Base-by-base conservation (phyloP, 306 rosid genomes). In the Urtica urens region DNA sequence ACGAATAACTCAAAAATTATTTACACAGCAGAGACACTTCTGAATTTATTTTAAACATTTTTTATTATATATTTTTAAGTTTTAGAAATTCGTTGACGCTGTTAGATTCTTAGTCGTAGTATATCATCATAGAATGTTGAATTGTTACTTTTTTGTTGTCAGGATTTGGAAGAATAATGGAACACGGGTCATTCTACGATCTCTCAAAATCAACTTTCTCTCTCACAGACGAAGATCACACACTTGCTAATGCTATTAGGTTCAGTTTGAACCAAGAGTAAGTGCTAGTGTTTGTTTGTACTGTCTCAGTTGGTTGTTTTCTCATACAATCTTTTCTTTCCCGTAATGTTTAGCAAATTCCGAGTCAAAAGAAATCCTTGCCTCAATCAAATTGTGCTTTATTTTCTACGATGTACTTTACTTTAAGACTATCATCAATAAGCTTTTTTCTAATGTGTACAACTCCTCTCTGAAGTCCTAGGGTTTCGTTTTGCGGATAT, bases 181-280 rank as follows among this genome's bases (percentile, higher is more conserved):
- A 86, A 35, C 83, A 56, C 33, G 86, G 88, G 12, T 65, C 96
- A 1, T 38, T 64, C 16, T 48, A 71, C 4, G 87, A 82, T 72
- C 65, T 49, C 34, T 74, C 65, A 30, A 74, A 77, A 49, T 72
- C 94, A 15, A 77, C 92, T 16, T 82, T 87, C 65, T 79, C 87
- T 33, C 43, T 82, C 13, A 34, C 45, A 0, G 87, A 79, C 23
- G 94, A 79, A 57, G 94, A 79, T 82, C 87, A 87, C 45, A 86
- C 94, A 8, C 51, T 87, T 12, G 90, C 90, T 11, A 86, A 82
- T 49, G 47, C 96, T 17, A 19, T 79, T 53, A 70, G 90, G 63
- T 76, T 72, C 74, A 67, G 78, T 42, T 46, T 77, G 70, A 84
- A 84, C 71, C 92, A 84, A 53, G 94, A 84, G 87, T 80, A 45